phyloP scores from a whole-genome alignment of 2,329 filamentous ascomycete species.

The Fragosphaeria purpurea region DNA sequence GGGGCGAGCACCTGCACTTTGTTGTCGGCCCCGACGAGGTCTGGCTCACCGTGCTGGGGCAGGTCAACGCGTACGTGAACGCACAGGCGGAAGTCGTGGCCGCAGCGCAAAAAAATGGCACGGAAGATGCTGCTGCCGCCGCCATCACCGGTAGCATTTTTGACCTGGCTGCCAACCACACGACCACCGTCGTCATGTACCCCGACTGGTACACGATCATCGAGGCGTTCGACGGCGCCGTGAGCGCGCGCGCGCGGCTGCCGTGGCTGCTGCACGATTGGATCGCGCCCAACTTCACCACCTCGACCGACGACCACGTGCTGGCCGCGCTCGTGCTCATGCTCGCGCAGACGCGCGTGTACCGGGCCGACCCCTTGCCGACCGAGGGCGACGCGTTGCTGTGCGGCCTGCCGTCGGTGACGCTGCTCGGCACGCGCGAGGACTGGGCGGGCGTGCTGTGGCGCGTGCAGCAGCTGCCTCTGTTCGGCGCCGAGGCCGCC shows the following conservation, averaged over 20 bases:
- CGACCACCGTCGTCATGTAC: slow-evolving; percentile 25
- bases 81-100: slow-evolving; percentile 30
- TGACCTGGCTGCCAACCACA: slow-evolving; percentile 33
- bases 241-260: slow-evolving; percentile 25
- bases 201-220: slow-evolving; percentile 14
- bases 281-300: slow-evolving; percentile 33
- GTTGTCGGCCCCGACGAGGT: slow-evolving; percentile 42
- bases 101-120: too few species aligned
- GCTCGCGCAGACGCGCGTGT: slow-evolving; percentile 15
- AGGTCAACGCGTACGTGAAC: slow-evolving; percentile 41
- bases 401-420: slow-evolving; percentile 34
- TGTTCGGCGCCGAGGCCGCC: slow-evolving; percentile 33
- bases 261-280: slow-evolving; percentile 28
- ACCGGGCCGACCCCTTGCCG: slow-evolving; percentile 23
- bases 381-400: slow-evolving; percentile 18
- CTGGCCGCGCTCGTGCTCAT: slow-evolving; percentile 19
- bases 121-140: too few species aligned
- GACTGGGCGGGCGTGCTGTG: slow-evolving; percentile 32
- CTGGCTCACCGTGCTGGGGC: slow-evolving; percentile 43
- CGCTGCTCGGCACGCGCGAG: slow-evolving; percentile 25
- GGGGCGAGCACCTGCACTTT: slow-evolving; percentile 39
- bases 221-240: slow-evolving; percentile 26
- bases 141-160: slow-evolving; percentile 22
- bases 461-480: slow-evolving; percentile 32
- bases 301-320: slow-evolving; percentile 27